These are phyloP conservation scores for Castanea sativa DNA, from an alignment of 306 rosid species.

Conservation along the genomic window DNA sequence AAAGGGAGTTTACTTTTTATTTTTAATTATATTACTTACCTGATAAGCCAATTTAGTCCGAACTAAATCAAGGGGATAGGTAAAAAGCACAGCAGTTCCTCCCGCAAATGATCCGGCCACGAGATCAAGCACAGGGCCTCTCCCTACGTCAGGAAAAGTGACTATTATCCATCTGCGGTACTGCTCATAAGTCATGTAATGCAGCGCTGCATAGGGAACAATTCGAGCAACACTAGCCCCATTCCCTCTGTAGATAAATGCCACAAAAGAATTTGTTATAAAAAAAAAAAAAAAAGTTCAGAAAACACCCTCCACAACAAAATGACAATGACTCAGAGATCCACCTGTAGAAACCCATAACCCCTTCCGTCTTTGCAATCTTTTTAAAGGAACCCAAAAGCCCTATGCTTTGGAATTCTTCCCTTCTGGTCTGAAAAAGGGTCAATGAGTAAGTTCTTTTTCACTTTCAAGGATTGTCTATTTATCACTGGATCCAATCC, in stretches of 20 bases:
- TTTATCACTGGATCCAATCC: not conserved
- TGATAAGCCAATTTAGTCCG: slow-evolving; percentile 94
- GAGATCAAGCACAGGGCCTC: slow-evolving; percentile 93
- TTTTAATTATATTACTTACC: slow-evolving; percentile 34
- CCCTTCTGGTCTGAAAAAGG: slow-evolving; percentile 67
- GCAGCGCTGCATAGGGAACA: slow-evolving; percentile 93
- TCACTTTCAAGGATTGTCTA: not conserved
- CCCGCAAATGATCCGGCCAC: slow-evolving; percentile 94
- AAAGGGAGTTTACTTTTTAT: not conserved
- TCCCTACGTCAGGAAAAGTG: slow-evolving; percentile 61
- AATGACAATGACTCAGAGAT: slow-evolving; percentile 7
- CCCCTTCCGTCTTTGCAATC: slow-evolving; percentile 78
- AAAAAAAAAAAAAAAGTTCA: not conserved
- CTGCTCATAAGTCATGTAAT: slow-evolving; percentile 85
- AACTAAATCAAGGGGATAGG: slow-evolving; percentile 89
- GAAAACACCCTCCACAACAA: slow-evolving; percentile 1
- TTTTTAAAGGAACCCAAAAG: slow-evolving; percentile 57
- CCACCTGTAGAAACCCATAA: slow-evolving; percentile 79
- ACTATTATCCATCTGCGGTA: slow-evolving; percentile 83
- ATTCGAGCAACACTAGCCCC: slow-evolving; percentile 99
- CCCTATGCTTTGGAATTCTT: slow-evolving; percentile 76
- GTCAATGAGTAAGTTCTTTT: not conserved
- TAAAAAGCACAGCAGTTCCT: slow-evolving; percentile 89
- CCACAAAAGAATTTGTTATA: not conserved
- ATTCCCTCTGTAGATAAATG: slow-evolving; percentile 65